Evolutionary conservation across 2,329 filamentous ascomycete species (phyloP).

Genomic region (Pseudogymnoascus verrucosus): DNA sequence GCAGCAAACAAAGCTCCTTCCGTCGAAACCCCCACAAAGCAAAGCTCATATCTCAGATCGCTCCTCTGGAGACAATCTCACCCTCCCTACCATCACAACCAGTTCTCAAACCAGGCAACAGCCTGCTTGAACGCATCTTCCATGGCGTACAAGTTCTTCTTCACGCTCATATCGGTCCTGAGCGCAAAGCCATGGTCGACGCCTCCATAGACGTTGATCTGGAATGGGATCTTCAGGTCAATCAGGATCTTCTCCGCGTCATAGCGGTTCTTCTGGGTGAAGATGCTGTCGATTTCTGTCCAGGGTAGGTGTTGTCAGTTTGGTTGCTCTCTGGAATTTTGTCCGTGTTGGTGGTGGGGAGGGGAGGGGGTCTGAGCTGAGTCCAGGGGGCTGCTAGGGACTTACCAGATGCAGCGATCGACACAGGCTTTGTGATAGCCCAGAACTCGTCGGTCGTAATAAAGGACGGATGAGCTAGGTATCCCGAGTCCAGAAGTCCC

Average conservation of each 20-base stretch:
- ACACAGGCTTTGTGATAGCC: conserved; percentile 56
- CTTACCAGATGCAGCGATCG: conserved; percentile 45
- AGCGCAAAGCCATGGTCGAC: conserved; percentile 70
- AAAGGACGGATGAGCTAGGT: conserved; percentile 71
- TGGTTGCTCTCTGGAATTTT: neutral
- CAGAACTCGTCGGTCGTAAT: conserved; percentile 58
- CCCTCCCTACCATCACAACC: conserved; percentile 19
- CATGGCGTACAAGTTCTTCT: conserved; percentile 59
- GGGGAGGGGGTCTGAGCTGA: neutral
- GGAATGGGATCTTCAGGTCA: conserved; percentile 46
- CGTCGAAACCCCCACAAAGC: neutral
- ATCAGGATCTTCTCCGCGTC: conserved; percentile 54
- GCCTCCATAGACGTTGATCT: conserved; percentile 68
- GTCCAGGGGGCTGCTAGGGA: neutral
- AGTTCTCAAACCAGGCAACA: conserved; percentile 65
- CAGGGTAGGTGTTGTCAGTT: neutral
- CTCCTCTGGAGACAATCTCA: neutral
- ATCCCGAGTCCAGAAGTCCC: conserved; percentile 38
- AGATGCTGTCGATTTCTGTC: conserved; percentile 55
- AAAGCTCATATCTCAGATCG: neutral
- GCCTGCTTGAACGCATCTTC: conserved; percentile 76
- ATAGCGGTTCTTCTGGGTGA: conserved; percentile 55
- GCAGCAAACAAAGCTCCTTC: neutral
- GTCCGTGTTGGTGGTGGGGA: neutral
- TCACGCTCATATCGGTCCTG: conserved; percentile 52